Evolutionary conservation across 2,329 filamentous ascomycete species (phyloP).

Genomic region (Myrmaecium sp.): DNA sequence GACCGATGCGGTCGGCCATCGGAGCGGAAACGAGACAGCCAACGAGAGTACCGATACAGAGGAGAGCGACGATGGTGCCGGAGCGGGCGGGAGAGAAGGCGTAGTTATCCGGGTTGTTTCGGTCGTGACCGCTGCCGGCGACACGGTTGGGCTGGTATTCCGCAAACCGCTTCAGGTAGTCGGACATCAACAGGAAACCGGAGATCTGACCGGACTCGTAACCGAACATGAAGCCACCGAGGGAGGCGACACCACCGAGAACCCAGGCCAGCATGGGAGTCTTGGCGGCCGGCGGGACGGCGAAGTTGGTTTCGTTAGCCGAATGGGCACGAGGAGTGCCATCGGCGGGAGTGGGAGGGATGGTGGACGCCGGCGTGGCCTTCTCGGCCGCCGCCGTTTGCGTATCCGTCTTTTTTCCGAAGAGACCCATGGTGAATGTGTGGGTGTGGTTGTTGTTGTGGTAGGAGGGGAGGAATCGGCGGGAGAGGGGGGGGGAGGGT

Average conservation of each 20-base stretch:
- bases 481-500: too few relatives aligned
- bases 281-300: background rate
- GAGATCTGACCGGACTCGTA: slow-evolving; percentile 36
- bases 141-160: slow-evolving; percentile 24
- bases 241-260: slow-evolving; percentile 37
- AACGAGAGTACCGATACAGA: slow-evolving; percentile 24
- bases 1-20: slow-evolving; percentile 37
- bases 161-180: slow-evolving; percentile 42
- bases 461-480: too few relatives aligned
- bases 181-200: slow-evolving; percentile 24
- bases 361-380: too few relatives aligned
- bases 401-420: slow-evolving; percentile 4
- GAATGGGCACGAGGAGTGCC: slow-evolving; percentile 3
- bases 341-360: slow-evolving; percentile 1
- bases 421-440: slow-evolving; percentile 4
- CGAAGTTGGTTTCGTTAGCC: background rate
- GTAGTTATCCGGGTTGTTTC: too few relatives aligned
- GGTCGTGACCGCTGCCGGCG: too few relatives aligned
- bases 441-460: slow-evolving; percentile 2
- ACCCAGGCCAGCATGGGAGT: slow-evolving; percentile 23
- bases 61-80: slow-evolving; percentile 28
- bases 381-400: slow-evolving; percentile 2
- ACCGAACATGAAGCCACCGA: slow-evolving; percentile 46
- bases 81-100: slow-evolving; percentile 15
- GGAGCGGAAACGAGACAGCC: slow-evolving; percentile 25